Percentiles rank a stretch among this genome's conserved stretches.
Conservation (phyloP, 2,329 filamentous ascomycete genomes). For the Chrysoporthe cubensis region DNA sequence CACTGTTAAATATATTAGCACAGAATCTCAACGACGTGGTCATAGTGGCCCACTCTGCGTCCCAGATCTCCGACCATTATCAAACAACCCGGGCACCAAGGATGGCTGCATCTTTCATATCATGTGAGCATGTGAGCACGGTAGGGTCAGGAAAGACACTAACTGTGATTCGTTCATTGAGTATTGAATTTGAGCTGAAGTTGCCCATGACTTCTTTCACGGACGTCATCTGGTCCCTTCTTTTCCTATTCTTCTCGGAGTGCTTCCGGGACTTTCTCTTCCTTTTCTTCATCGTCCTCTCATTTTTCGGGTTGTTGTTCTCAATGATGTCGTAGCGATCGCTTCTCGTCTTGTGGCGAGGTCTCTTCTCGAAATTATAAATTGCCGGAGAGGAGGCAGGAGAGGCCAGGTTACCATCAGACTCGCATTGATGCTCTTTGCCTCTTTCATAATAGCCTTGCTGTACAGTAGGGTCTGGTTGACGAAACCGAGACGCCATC, state of each 20-base stretch:
- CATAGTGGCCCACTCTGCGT: conserved; percentile 8
- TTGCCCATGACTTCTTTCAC: conserved; percentile 56
- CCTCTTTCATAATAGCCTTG: conserved; percentile 10
- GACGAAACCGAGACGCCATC: background rate
- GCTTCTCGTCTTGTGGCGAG: conserved; percentile 59
- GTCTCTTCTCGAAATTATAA: conserved; percentile 34
- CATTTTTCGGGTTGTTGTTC: conserved; percentile 9
- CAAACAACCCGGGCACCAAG: conserved; percentile 48
- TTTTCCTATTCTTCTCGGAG: conserved; percentile 34
- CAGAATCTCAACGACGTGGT: background rate
- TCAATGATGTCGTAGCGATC: conserved; percentile 57
- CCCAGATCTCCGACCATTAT: conserved; percentile 42
- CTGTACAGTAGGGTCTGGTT: background rate
- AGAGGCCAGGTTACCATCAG: conserved; percentile 5
- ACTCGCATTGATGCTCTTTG: background rate
- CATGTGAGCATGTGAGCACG: conserved; percentile 6
- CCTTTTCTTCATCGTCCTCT: conserved; percentile 32
- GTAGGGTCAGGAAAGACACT: conserved; percentile 29
- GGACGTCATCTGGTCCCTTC: conserved; percentile 39
- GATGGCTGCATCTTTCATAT: conserved; percentile 41
- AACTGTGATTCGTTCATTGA: conserved; percentile 57
- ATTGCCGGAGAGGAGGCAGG: background rate
- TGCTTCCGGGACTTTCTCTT: conserved; percentile 31
- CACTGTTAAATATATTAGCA: conserved; percentile 42
- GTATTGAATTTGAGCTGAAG: conserved; percentile 59